phyloP scores from a whole-genome alignment of 2,329 filamentous ascomycete species.

The Penicillium thymicola region DNA sequence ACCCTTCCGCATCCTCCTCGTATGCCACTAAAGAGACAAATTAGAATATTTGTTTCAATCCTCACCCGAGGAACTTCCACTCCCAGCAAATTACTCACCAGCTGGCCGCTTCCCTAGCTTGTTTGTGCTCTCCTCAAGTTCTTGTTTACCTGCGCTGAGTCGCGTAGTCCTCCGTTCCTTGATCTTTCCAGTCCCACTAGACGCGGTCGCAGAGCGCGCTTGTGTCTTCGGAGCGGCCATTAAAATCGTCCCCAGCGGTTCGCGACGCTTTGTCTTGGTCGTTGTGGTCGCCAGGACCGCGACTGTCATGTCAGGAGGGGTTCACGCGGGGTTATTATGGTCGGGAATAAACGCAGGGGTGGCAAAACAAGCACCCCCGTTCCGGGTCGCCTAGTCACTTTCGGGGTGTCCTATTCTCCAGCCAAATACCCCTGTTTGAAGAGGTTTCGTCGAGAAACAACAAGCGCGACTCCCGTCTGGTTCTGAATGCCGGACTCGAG shows the following conservation, averaged over 20 bases:
- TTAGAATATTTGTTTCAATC: constrained; percentile 9
- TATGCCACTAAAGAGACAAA: constrained; percentile 44
- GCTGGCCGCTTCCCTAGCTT: constrained; percentile 41
- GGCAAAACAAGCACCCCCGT: constrained; percentile 11
- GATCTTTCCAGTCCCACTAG: constrained; percentile 21
- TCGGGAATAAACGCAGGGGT: constrained; percentile 24
- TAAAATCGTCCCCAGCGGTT: constrained; percentile 36
- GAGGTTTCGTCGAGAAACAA: constrained; percentile 1
- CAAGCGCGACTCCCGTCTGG: background rate
- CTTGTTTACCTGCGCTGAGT: constrained; percentile 35
- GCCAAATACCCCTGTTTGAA: background rate
- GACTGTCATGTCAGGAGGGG: constrained; percentile 37
- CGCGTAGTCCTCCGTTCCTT: constrained; percentile 32
- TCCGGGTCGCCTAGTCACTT: background rate
- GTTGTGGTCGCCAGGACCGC: constrained; percentile 35
- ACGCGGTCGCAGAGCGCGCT: constrained; percentile 32
- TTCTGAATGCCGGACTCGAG: background rate
- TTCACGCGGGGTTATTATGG: constrained; percentile 30
- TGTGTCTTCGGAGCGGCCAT: constrained; percentile 41
- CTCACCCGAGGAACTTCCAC: background rate
- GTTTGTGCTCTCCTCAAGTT: constrained; percentile 23
- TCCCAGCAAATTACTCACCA: constrained; percentile 34
- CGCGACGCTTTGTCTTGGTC: constrained; percentile 37
- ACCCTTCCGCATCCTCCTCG: constrained; percentile 75
- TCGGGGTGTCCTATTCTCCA: background rate